phyloP scores from a whole-genome alignment of 2,329 filamentous ascomycete genomes.

The Apiospora kogelbergensis region DNA sequence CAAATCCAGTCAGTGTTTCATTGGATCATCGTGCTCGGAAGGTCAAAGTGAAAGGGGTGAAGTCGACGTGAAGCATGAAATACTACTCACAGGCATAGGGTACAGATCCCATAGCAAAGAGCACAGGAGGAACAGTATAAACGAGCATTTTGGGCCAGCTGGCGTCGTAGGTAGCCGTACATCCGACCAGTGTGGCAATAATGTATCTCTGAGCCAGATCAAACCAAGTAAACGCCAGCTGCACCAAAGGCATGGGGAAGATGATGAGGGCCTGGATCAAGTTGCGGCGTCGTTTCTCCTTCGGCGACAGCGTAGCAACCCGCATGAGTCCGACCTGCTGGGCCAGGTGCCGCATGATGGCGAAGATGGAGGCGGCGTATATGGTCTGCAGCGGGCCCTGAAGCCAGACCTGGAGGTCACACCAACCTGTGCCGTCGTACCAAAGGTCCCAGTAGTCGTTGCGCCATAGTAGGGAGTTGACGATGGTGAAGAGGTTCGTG shows the following conservation, averaged over 20 bases:
- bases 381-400: slow-evolving; percentile 38
- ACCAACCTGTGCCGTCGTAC: slow-evolving; percentile 54
- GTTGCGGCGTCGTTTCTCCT: slow-evolving; percentile 43
- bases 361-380: slow-evolving; percentile 51
- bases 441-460: slow-evolving; percentile 49
- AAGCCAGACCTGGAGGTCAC: slow-evolving; percentile 48
- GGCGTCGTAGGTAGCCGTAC: slow-evolving; percentile 41
- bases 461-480: slow-evolving; percentile 55
- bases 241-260: slow-evolving; percentile 51
- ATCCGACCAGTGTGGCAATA: slow-evolving; percentile 51
- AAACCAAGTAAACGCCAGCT: slow-evolving; percentile 49
- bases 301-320: slow-evolving; percentile 37
- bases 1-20: background rate
- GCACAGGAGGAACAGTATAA: slow-evolving; percentile 44
- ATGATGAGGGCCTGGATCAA: slow-evolving; percentile 53
- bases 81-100: slow-evolving; percentile 47
- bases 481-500: slow-evolving; percentile 47
- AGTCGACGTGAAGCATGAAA: too few relatives aligned
- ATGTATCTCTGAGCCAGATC: slow-evolving; percentile 48
- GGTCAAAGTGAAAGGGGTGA: background rate
- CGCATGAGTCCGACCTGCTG: slow-evolving; percentile 47
- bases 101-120: slow-evolving; percentile 43
- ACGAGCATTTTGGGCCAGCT: slow-evolving; percentile 51
- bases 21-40: background rate
- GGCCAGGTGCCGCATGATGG: slow-evolving; percentile 55